Evolutionary conservation across 257 asterid species (phyloP).

Genomic region (Nicotiana otophora): DNA sequence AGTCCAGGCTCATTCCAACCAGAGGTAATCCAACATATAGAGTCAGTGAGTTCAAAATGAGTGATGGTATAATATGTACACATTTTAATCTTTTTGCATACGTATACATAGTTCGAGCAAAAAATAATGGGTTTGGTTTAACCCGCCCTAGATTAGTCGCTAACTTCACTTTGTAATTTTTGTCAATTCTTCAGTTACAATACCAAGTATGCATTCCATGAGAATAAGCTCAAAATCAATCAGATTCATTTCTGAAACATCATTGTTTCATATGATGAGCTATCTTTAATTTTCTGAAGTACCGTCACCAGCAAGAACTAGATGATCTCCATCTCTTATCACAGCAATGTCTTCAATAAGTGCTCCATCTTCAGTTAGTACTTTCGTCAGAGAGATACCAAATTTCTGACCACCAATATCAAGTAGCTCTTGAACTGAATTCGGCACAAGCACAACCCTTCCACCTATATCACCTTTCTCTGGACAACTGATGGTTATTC

Average conservation of each 20-base stretch:
- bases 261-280: not conserved
- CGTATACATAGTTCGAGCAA: too few relatives aligned
- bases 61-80: too few relatives aligned
- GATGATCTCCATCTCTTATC: conserved; percentile 74
- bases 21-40: too few relatives aligned
- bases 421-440: conserved; percentile 45
- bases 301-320: conserved; percentile 34
- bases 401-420: conserved; percentile 53
- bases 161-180: too few relatives aligned
- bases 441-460: conserved; percentile 47
- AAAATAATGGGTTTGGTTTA: too few relatives aligned
- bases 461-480: conserved; percentile 34
- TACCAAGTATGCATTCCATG: not conserved
- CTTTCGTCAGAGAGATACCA: conserved; percentile 37
- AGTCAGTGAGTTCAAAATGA: too few relatives aligned
- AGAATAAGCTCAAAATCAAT: not conserved
- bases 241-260: not conserved
- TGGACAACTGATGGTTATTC: conserved; percentile 50
- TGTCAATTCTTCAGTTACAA: too few relatives aligned
- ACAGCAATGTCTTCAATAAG: conserved; percentile 46
- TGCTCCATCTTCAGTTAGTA: conserved; percentile 50
- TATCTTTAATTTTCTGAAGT: conserved; percentile 7
- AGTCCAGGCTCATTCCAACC: too few relatives aligned
- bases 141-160: too few relatives aligned
- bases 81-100: too few relatives aligned